Conservation (phyloP, 495 filamentous ascomycete species). For the Filosporella fistucella region DNA sequence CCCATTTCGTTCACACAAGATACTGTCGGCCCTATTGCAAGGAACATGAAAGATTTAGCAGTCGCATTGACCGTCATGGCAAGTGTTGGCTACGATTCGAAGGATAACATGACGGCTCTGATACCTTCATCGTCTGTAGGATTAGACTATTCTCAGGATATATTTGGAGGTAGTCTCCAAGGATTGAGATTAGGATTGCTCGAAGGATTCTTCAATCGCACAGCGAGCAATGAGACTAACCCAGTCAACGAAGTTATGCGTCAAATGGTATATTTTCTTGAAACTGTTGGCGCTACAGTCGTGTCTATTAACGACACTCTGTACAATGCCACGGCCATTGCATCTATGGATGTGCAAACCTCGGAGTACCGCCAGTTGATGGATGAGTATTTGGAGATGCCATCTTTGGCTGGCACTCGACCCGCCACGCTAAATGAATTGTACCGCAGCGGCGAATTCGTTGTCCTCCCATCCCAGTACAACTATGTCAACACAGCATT, state of each 20-base stretch:
- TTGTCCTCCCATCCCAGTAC: slow-evolving; percentile 55
- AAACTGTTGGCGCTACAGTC: slow-evolving; percentile 28
- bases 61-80: slow-evolving; percentile 53
- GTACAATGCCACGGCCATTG: slow-evolving; percentile 46
- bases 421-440: slow-evolving; percentile 38
- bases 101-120: slow-evolving; percentile 38
- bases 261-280: slow-evolving; percentile 28
- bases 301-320: slow-evolving; percentile 43
- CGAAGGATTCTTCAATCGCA: slow-evolving; percentile 40
- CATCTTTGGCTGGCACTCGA: slow-evolving; percentile 24
- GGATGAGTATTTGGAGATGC: slow-evolving; percentile 39
- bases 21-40: slow-evolving; percentile 53
- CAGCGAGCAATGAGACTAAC: slow-evolving; percentile 36
- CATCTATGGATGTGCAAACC: slow-evolving; percentile 47
- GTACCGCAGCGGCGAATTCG: slow-evolving; percentile 39
- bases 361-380: slow-evolving; percentile 51
- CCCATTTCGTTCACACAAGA: slow-evolving; percentile 62
- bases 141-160: slow-evolving; percentile 36
- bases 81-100: slow-evolving; percentile 37
- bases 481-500: slow-evolving; percentile 44
- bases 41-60: slow-evolving; percentile 48
- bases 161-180: slow-evolving; percentile 27
- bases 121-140: slow-evolving; percentile 28
- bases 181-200: slow-evolving; percentile 42
- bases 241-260: slow-evolving; percentile 46